phyloP scores from a whole-genome alignment of 352 stramenopile genomes.

The Pythium utonaiense region DNA sequence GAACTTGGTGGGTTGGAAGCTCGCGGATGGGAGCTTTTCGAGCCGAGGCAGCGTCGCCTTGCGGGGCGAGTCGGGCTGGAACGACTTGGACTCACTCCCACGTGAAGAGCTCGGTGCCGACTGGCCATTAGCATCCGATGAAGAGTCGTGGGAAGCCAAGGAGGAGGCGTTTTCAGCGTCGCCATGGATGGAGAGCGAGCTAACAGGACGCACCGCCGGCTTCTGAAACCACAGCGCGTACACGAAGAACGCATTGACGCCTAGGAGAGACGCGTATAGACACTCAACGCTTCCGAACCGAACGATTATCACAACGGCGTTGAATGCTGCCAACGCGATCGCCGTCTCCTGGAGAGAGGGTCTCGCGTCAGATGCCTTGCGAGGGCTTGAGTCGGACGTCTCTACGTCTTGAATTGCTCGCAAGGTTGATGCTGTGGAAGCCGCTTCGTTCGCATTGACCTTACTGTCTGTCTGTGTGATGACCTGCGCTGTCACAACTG shows the following conservation, averaged over 20 bases:
- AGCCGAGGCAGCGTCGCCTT: constrained; percentile 17
- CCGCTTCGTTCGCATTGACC: background rate
- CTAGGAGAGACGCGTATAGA: constrained; percentile 2
- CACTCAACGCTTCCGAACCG: constrained; percentile 14
- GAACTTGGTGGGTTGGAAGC: constrained; percentile 13
- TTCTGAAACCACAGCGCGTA: constrained; percentile 17
- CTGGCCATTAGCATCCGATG: background rate
- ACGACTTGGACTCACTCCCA: background rate
- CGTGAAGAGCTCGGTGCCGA: constrained; percentile 1
- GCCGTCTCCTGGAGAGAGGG: constrained; percentile 8
- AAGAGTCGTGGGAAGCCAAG: background rate
- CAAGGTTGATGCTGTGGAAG: background rate
- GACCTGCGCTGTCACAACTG: background rate
- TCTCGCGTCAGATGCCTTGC: background rate
- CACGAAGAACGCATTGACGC: constrained; percentile 12
- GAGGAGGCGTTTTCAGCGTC: background rate
- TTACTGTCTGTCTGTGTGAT: background rate
- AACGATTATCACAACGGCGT: constrained; percentile 9
- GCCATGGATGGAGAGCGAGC: background rate
- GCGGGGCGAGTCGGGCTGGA: constrained; percentile 9
- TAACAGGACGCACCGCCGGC: background rate
- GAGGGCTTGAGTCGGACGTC: background rate
- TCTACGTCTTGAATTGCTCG: background rate
- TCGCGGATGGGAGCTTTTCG: constrained; percentile 14
- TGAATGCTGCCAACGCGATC: constrained; percentile 6